Base-by-base conservation (phyloP, 306 rosid genomes). In the Quercus alba region DNA sequence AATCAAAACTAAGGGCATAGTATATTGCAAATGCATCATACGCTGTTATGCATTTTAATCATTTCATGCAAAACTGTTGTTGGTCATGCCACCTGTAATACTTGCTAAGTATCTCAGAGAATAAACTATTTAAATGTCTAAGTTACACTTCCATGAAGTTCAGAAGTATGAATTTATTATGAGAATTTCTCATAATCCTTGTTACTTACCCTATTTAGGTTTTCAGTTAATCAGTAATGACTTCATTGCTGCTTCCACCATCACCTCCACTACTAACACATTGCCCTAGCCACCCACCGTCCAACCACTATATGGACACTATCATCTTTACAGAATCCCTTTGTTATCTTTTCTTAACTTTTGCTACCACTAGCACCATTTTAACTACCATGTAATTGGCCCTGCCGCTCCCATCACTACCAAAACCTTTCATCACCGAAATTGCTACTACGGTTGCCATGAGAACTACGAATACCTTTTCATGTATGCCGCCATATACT, bases 211-310 rank as follows among this genome's bases (percentile, higher is more conserved):
- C 52, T 71, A 72, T 20, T 8, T 44, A 79, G 23, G n/a, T 26
- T 23, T 59, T 59, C 17, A 23, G 12, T 5, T 59, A 3, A 21
- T 64, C 4, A 15, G 57, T 52, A 38, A 33, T 61, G 31, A 66
- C 57, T 63, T 28, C 51, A 35, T 35, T 56, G 44, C 74, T 75
- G 38, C 75, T 74, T 75, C 52, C 54, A 51, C 51, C 62, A 73
- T 35, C 59, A 33, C 25, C 71, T 23, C 28, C 41, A 75, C 64
- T 68, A 19, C 70, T 20, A n/a, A 5, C 49, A 46, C 38, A 26
- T 56, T 31, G 73, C 35, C 73, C 52, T 26, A 63, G 57, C 49
- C n/a, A 41, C 38, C 66, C 66, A 57, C 62, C 2, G 3, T n/a
- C 38, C 66, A 35, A 28, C 74, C 56, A 23, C 33, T 23, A 59